Conservation (phyloP, 1,284 basidiomycete species). For the Pholiota adiposa region DNA sequence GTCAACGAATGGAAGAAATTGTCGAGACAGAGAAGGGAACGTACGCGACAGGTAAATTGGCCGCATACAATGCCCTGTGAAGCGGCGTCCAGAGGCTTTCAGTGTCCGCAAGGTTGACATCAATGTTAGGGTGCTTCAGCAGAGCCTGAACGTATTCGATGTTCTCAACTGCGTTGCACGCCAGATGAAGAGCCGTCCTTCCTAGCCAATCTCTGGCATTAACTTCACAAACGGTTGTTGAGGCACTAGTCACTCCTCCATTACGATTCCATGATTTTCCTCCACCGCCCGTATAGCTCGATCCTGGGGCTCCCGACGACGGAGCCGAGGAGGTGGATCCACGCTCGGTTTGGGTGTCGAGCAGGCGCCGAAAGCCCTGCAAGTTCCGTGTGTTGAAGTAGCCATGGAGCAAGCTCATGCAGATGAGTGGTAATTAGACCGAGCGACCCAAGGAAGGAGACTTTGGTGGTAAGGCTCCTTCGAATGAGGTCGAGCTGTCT, state of each 20-base stretch:
- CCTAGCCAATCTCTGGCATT: constrained; percentile 78
- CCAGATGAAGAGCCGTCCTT: constrained; percentile 85
- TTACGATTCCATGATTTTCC: constrained; percentile 70
- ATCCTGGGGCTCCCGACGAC: constrained; percentile 19
- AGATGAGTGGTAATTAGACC: constrained; percentile 37
- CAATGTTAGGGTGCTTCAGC: constrained; percentile 78
- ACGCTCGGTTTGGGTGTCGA: constrained; percentile 53
- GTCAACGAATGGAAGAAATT: constrained; percentile 2
- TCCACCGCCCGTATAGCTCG: constrained; percentile 44
- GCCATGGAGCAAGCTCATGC: constrained; percentile 84
- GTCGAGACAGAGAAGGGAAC: constrained; percentile 27
- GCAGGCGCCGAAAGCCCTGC: constrained; percentile 82
- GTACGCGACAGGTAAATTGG: constrained; percentile 81
- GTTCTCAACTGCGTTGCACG: constrained; percentile 66
- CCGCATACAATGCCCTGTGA: constrained; percentile 89
- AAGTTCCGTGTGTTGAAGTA: constrained; percentile 78
- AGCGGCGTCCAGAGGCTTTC: constrained; percentile 94
- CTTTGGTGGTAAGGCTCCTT: constrained; percentile 22
- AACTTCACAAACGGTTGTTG: constrained; percentile 51
- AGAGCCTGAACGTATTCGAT: constrained; percentile 83
- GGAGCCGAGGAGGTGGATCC: constrained; percentile 32
- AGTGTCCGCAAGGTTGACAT: constrained; percentile 82
- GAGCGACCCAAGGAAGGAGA: constrained; percentile 33
- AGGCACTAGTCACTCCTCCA: constrained; percentile 43
- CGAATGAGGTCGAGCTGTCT: constrained; percentile 22